phyloP scores from a whole-genome alignment of 495 filamentous ascomycete genomes.

The Penicillium pulvis region DNA sequence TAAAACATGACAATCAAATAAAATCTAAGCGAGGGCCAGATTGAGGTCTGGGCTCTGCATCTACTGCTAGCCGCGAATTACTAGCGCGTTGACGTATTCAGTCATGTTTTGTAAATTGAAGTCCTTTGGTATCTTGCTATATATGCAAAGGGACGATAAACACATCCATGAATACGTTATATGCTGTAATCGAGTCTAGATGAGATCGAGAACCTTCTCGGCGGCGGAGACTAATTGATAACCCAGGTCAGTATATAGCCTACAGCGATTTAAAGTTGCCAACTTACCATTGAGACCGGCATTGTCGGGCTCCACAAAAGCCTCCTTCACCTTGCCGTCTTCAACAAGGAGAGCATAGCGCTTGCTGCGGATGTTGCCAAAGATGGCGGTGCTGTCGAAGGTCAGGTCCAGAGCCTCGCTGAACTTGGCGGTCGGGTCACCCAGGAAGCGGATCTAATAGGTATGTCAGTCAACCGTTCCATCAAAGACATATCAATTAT shows the following conservation, averaged over 20 bases:
- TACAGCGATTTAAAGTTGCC: background rate
- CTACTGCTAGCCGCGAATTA: background rate
- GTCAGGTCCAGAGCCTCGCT: slow-evolving; percentile 81
- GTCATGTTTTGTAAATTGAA: background rate
- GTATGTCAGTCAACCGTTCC: slow-evolving; percentile 9
- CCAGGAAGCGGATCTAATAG: slow-evolving; percentile 79
- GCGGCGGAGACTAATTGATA: slow-evolving; percentile 61
- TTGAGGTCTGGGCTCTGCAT: background rate
- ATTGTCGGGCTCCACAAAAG: slow-evolving; percentile 89
- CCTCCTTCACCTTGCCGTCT: slow-evolving; percentile 73
- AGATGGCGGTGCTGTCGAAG: slow-evolving; percentile 82
- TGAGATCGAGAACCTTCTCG: slow-evolving; percentile 68
- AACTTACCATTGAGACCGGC: slow-evolving; percentile 78
- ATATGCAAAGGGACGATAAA: slow-evolving; percentile 5
- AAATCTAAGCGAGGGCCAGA: background rate
- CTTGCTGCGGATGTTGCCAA: slow-evolving; percentile 84
- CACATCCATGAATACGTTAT: background rate
- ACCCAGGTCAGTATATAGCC: background rate
- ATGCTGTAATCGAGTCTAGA: slow-evolving; percentile 7
- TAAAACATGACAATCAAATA: background rate
- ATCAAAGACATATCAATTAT: background rate
- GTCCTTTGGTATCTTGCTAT: background rate
- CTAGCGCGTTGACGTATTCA: background rate
- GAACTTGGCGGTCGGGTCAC: slow-evolving; percentile 81
- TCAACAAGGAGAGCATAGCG: slow-evolving; percentile 81